Evolutionary conservation across 75 land plant species (phyloP), one percentile per base, ranked within the genome.

Genomic region (Picea glauca): DNA sequence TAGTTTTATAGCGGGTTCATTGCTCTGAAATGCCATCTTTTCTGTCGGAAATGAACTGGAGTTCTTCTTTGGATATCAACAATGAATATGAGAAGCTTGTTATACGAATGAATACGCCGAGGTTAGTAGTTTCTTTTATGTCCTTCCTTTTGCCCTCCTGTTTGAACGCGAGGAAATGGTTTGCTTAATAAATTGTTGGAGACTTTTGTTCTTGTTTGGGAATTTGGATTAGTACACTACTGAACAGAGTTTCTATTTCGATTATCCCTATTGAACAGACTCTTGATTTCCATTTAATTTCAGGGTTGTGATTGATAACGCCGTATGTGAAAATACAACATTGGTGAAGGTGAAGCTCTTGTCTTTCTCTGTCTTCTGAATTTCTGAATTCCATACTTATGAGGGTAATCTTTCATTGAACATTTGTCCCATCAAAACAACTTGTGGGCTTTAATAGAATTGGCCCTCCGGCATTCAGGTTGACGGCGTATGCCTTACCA

Each of bases 231-330:
- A 50, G 56, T 9, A 9, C 1, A 50, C 56, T 1, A 50, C 1
- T 8, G 56, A 50, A 50, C 12, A 50, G 12, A 50, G 0, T 9
- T 9, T 9, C 56, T 50, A 50, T 50, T 50, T 9, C 0, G 56
- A 50, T 50, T 50, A 50, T 50, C 12, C 11, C 56, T 50, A 50
- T 50, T 50, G 56, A 50, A 50, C 56, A 50, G 12, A 50, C 56
- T 9, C 9, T 26, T 54, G 7, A 32, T 14, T 23, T 6, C 32
- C 26, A 31, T 65, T 60, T 32, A 4, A 50, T 80, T 73, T 31
- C 89, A 89, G 93, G 83, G 90, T 91, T 20, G 91, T 85, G 13
- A 80, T 91, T 33, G 91, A 91, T 78, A 91, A 89, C 77, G 84
- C 80, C 62, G 88, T 85, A 31, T 88, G 83, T 80, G 59, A 78